Evolutionary conservation across 2,329 filamentous ascomycete species (phyloP), one percentile per base, ranked within the genome.

Genomic region (Meredithiella fracta): DNA sequence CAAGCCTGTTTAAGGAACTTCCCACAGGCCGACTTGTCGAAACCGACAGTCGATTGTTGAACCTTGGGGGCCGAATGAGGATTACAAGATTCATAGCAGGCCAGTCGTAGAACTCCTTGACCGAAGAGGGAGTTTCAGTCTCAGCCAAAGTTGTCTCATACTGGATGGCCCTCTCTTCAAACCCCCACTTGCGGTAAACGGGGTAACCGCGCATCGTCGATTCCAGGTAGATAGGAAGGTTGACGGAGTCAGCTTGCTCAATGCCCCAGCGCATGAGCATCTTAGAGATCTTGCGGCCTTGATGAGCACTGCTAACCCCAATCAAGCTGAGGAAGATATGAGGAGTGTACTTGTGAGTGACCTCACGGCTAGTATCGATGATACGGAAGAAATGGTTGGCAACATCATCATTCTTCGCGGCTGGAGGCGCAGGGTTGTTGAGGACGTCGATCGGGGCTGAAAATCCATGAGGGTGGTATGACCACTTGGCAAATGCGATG

Each of bases 401-500:
- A 23, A 59, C 25, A 38, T 53, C 49, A 5, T 26, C 17, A 23
- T 59, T 59, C 23, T 8, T 37, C 5, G 55, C 37, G 25, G 37
- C 34, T 9, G 55, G 38, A 11, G 49, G 49, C 9, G 37, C 34
- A 29, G 15, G 11, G 17, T 34, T n/a, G 22, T 37, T 29, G 22
- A 25, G 7, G n/a, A 8, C 31, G 6, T 15, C 25, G 3, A 40
- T 49, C 5, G 40, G 40, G 40, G 49, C 31, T 8, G 40, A 37
- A 31, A 53, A 59, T 38, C 57, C 57, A 20, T 50, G 29, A 22
- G 53, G 57, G 31, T 59, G 57, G 25, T 59, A 59, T 8, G 57
- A 59, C 57, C 57, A 59, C 34, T 59, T 59, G 9, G 53, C 54
- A 59, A 56, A 59, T 14, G 57, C 57, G 25, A 59, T 31, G 9